Percentiles rank a stretch among this genome's conserved stretches.
These are phyloP conservation scores for Tephrocybe sp. DNA, from an alignment of 768 basidiomycete species.

Conservation along the genomic window DNA sequence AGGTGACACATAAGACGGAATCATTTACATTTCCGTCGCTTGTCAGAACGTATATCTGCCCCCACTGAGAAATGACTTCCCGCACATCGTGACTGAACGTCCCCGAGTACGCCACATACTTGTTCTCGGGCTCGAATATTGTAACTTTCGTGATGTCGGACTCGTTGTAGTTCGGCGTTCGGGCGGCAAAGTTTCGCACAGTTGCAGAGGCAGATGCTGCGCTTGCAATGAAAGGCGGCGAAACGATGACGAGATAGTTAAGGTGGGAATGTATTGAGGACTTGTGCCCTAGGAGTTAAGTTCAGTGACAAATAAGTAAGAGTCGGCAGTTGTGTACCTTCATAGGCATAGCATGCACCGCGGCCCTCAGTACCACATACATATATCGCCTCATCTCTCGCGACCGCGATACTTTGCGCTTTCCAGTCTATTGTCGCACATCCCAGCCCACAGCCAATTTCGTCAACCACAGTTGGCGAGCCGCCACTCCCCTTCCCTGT, in stretches of 20 bases:
- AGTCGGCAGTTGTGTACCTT: constrained; percentile 52
- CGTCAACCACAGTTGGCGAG: constrained; percentile 72
- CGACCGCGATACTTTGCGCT: constrained; percentile 76
- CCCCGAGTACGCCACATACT: constrained; percentile 82
- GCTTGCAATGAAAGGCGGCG: constrained; percentile 76
- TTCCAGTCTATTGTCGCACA: constrained; percentile 83
- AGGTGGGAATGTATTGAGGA: constrained; percentile 71
- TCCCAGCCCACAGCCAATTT: constrained; percentile 80
- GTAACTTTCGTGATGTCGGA: constrained; percentile 77
- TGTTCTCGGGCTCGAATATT: constrained; percentile 90
- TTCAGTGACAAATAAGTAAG: background rate
- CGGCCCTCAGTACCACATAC: constrained; percentile 80
- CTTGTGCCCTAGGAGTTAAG: constrained; percentile 56
- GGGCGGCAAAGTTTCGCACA: constrained; percentile 69
- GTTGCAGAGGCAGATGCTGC: constrained; percentile 70
- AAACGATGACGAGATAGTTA: constrained; percentile 90
- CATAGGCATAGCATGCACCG: constrained; percentile 86
- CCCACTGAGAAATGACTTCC: constrained; percentile 82
- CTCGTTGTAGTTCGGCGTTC: constrained; percentile 41
- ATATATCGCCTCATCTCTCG: constrained; percentile 90
- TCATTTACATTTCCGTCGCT: constrained; percentile 72
- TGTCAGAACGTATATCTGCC: constrained; percentile 73
- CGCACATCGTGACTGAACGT: constrained; percentile 83
- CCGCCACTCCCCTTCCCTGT: constrained; percentile 71
- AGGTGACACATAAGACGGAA: background rate